Conservation (phyloP, 2,329 filamentous ascomycete species). For the Colletotrichum chlorophyti region DNA sequence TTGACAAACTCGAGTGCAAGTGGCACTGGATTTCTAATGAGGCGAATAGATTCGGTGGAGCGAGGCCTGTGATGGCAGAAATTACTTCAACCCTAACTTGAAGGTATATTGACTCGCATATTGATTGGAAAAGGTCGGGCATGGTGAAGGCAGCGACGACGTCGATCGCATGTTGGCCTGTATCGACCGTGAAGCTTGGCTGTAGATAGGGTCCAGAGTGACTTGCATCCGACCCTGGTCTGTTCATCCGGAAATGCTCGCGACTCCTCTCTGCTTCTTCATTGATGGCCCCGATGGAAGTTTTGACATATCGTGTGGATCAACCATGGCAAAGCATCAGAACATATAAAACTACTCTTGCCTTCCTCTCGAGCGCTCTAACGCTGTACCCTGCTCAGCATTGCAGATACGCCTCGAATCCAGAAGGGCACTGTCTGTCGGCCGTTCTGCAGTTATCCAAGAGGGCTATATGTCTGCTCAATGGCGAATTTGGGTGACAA, state of each 20-base stretch:
- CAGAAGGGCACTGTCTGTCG: background rate
- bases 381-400: too few relatives aligned
- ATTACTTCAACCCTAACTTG: background rate
- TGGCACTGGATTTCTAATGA: conserved; percentile 15
- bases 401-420: background rate
- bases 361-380: too few relatives aligned
- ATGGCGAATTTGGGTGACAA: background rate
- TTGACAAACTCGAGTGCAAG: background rate
- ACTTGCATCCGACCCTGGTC: background rate
- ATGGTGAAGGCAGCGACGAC: too few relatives aligned
- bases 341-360: background rate
- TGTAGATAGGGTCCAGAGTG: background rate
- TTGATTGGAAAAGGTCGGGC: too few relatives aligned
- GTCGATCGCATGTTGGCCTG: too few relatives aligned
- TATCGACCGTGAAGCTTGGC: background rate
- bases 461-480: background rate
- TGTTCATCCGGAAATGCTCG: background rate
- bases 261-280: background rate
- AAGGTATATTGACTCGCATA: background rate
- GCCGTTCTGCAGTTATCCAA: background rate
- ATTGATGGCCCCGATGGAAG: background rate
- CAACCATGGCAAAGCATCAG: background rate
- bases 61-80: background rate
- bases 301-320: background rate
- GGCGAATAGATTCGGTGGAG: background rate